These are phyloP conservation scores for Capsicum chinense DNA, from an alignment of 257 asterid genomes.

Conservation along the genomic window DNA sequence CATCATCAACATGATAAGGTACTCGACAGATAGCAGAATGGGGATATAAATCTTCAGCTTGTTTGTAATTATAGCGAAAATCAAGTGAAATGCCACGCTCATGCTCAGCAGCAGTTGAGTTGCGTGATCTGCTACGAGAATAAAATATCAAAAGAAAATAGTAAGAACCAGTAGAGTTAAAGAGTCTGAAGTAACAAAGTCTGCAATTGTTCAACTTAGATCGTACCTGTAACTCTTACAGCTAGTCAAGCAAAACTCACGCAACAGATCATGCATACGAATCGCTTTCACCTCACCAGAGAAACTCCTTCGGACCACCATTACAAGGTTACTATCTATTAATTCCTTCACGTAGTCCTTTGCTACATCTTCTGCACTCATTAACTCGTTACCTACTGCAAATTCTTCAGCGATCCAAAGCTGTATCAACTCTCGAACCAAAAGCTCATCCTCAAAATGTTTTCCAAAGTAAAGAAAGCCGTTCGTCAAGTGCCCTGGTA, in stretches of 20 bases:
- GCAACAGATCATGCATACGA: constrained; percentile 31
- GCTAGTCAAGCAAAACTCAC: constrained; percentile 27
- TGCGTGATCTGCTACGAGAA: neutral
- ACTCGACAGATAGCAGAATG: neutral
- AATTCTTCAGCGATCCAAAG: no score
- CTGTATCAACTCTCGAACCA: no score
- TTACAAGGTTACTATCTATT: no score
- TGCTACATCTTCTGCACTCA: no score
- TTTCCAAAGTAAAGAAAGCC: no score
- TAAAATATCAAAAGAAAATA: neutral
- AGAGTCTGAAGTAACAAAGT: neutral
- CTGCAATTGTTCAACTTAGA: neutral
- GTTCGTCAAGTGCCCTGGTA: no score
- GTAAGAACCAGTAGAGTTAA: neutral
- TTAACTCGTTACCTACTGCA: no score
- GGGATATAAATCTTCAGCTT: neutral
- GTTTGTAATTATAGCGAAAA: neutral
- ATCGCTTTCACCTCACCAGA: no score
- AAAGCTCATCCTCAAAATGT: no score
- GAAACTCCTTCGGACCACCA: no score
- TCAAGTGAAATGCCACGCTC: neutral
- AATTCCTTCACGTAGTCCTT: no score
- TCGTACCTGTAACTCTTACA: neutral
- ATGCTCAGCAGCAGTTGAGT: neutral
- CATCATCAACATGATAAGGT: neutral